Conservation (phyloP, 441 rosid species). For the Eruca vesicaria region DNA sequence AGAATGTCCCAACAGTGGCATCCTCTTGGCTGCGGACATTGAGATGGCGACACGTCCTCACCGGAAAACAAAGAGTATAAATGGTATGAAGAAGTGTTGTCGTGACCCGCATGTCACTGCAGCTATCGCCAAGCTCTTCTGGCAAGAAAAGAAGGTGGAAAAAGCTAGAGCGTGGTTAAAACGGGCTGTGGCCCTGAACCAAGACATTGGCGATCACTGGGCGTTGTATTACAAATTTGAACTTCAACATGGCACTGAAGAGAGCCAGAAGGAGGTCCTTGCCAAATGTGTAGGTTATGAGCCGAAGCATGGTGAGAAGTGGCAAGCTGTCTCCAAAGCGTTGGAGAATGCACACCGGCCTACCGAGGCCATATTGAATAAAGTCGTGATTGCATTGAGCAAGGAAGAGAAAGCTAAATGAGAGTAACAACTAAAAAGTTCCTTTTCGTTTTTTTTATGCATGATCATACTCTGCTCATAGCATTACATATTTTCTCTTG, state of each 20-base stretch:
- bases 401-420: not conserved
- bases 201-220: constrained; percentile 91
- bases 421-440: not conserved
- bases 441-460: not conserved
- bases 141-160: constrained; percentile 93
- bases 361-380: not conserved
- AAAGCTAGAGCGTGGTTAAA: constrained; percentile 86
- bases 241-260: constrained; percentile 41
- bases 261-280: no score
- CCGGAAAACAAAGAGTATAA: constrained; percentile 68
- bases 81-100: constrained; percentile 84
- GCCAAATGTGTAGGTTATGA: no score
- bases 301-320: no score
- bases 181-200: constrained; percentile 80
- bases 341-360: not conserved
- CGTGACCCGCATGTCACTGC: constrained; percentile 85
- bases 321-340: no score
- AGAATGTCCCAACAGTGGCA: not conserved
- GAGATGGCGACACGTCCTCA: constrained; percentile 69
- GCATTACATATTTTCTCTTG: not conserved
- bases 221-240: constrained; percentile 87
- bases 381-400: not conserved
- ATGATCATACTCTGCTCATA: not conserved
- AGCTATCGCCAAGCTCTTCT: constrained; percentile 87
- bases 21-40: not conserved